Percentiles rank a stretch among this genome's conserved stretches.
Conservation (phyloP, 225 moss, liverwort and hornwort species). For the Pleurozium schreberi region DNA sequence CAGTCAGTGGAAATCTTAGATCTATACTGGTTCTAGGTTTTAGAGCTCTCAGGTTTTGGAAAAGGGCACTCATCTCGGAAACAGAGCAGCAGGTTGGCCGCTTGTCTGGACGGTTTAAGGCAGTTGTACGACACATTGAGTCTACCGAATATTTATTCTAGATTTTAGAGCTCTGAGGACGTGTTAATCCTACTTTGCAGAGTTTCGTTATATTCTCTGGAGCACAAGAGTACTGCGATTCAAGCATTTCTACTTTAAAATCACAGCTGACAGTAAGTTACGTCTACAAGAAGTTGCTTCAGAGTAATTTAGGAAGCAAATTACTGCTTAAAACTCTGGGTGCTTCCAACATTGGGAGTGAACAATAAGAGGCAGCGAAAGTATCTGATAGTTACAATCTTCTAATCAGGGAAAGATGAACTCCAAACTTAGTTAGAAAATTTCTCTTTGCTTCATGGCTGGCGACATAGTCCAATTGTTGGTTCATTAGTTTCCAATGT, state of each 20-base stretch:
- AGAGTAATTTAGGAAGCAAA: neutral
- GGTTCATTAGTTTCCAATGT: neutral
- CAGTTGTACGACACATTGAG: neutral
- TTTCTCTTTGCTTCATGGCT: neutral
- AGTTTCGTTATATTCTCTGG: neutral
- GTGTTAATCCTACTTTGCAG: no score
- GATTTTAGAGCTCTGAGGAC: neutral
- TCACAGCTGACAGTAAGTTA: neutral
- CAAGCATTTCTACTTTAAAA: neutral
- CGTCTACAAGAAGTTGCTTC: neutral
- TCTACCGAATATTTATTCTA: neutral
- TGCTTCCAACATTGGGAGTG: neutral
- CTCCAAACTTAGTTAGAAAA: neutral
- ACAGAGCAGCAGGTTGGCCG: neutral
- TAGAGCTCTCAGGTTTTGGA: neutral
- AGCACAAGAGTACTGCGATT: neutral
- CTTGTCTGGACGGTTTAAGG: neutral
- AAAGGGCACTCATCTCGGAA: neutral
- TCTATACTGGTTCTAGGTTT: neutral
- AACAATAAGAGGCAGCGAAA: neutral
- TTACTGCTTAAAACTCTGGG: neutral
- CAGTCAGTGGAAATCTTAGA: no score
- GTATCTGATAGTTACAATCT: neutral
- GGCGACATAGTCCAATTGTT: neutral
- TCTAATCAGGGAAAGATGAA: neutral